These are phyloP conservation scores for Fusarium dlaminii DNA, from an alignment of 2,329 filamentous ascomycete species.

Conservation along the genomic window DNA sequence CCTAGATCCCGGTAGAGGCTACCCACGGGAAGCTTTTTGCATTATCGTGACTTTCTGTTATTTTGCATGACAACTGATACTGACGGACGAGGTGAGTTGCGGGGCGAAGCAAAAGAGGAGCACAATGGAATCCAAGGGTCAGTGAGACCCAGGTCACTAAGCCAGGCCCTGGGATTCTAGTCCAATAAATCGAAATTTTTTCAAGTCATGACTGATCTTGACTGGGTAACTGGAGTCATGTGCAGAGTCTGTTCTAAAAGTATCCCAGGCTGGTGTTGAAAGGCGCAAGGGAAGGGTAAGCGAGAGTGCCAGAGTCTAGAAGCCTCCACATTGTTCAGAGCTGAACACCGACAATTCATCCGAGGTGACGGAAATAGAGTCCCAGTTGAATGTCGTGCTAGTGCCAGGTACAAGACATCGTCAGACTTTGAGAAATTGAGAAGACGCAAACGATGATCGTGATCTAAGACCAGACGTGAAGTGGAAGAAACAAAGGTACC, in stretches of 20 bases:
- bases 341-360: constrained; percentile 13
- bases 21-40: constrained; percentile 28
- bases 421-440: background rate
- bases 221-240: constrained; percentile 36
- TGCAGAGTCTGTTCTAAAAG: constrained; percentile 22
- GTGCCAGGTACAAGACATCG: background rate
- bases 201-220: constrained; percentile 35
- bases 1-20: constrained; percentile 33
- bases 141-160: constrained; percentile 14
- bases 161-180: background rate
- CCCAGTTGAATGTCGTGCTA: background rate
- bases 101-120: constrained; percentile 7
- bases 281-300: constrained; percentile 9
- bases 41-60: constrained; percentile 38
- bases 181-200: constrained; percentile 15
- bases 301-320: constrained; percentile 17
- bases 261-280: background rate
- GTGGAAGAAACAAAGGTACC: background rate
- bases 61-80: constrained; percentile 23
- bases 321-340: constrained; percentile 5
- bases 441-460: background rate
- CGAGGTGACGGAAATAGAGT: constrained; percentile 40
- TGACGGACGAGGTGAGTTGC: constrained; percentile 4
- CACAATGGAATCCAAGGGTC: constrained; percentile 2
- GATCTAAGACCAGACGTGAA: background rate